Percentiles rank a stretch among this genome's conserved stretches.
phyloP scores from a whole-genome alignment of 129 eudicot genomes.

The Heracleum sosnowskyi region DNA sequence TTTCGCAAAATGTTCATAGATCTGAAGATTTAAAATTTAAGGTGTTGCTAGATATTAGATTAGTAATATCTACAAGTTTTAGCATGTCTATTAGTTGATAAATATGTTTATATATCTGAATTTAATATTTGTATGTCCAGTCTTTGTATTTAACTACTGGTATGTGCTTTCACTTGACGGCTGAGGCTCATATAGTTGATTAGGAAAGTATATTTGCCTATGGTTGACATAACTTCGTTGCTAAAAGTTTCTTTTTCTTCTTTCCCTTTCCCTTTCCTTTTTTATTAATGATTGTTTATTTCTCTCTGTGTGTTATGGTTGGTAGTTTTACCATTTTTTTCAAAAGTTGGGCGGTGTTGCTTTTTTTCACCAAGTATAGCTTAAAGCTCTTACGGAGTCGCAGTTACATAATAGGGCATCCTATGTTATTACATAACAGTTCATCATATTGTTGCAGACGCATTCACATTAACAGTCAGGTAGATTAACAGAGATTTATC shows the following conservation, averaged over 20 bases:
- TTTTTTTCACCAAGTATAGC: not conserved
- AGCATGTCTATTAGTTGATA: not conserved
- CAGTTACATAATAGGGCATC: not conserved
- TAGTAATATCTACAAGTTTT: not conserved
- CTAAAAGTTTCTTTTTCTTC: not conserved
- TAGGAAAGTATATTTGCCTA: not conserved
- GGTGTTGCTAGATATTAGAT: not conserved
- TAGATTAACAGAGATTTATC: not conserved
- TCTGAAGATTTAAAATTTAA: not conserved
- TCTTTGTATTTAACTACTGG: not conserved
- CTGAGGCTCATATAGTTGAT: not conserved
- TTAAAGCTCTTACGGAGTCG: not conserved
- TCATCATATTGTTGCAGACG: not conserved
- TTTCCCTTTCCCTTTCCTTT: too few relatives aligned
- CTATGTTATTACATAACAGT: not conserved
- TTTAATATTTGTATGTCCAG: not conserved
- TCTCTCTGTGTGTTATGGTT: not conserved
- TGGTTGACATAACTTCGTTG: not conserved
- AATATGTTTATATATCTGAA: not conserved
- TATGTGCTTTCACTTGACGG: not conserved
- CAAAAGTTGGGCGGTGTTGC: not conserved
- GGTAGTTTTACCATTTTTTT: not conserved
- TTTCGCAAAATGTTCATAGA: not conserved
- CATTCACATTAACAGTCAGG: not conserved
- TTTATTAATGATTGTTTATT: not conserved